Conservation (phyloP, 2,329 filamentous ascomycete genomes). For the Colletotrichum spaethianum region DNA sequence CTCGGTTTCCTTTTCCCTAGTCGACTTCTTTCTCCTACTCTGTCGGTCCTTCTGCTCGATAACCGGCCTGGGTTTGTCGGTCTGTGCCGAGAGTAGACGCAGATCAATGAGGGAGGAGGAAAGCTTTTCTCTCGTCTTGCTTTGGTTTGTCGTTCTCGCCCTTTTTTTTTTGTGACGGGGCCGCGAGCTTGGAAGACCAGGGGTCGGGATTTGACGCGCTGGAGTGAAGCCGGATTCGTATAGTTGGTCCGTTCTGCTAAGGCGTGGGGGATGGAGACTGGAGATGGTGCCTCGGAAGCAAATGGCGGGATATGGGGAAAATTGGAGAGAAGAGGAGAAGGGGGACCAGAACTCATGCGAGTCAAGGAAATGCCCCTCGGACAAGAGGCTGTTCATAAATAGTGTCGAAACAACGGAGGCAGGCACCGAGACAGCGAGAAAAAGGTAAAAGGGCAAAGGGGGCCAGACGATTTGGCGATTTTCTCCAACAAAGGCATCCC, state of each 20-base stretch:
- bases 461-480: constrained; percentile 28
- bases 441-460: neutral
- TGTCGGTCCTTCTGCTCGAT: neutral
- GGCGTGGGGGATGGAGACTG: constrained; percentile 32
- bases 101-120: neutral
- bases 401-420: constrained; percentile 3
- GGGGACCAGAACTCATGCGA: neutral
- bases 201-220: constrained; percentile 32
- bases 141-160: constrained; percentile 30
- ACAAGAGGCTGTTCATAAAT: neutral
- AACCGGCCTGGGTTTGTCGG: constrained; percentile 26
- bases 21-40: neutral
- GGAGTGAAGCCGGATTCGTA: constrained; percentile 39
- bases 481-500: constrained; percentile 26
- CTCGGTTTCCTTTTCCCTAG: neutral
- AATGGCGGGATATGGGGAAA: constrained; percentile 34
- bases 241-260: constrained; percentile 31
- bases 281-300: constrained; percentile 27
- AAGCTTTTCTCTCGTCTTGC: constrained; percentile 26
- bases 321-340: constrained; percentile 15
- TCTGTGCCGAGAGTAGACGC: constrained; percentile 32
- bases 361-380: constrained; percentile 7
- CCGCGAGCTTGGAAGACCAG: constrained; percentile 28
- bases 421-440: constrained; percentile 4
- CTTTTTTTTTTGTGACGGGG: constrained; percentile 38